Conservation (phyloP, 306 rosid genomes). For the Rubus idaeus region DNA sequence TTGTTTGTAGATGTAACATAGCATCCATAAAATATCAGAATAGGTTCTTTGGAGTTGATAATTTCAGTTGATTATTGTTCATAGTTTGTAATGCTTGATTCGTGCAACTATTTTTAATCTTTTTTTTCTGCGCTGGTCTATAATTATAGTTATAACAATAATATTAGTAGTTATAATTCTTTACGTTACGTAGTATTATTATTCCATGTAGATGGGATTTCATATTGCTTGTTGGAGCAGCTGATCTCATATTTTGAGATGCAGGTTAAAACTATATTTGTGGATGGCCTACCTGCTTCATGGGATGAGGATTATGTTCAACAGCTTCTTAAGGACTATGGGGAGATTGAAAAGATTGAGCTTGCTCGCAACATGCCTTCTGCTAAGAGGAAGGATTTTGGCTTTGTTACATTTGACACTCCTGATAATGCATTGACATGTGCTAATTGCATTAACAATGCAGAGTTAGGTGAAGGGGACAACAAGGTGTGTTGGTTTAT, state of each 20-base stretch:
- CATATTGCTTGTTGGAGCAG: conserved; percentile 14
- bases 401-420: conserved; percentile 87
- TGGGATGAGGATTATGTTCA: conserved; percentile 89
- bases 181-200: not conserved
- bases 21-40: not conserved
- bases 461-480: conserved; percentile 92
- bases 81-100: not conserved
- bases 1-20: not conserved
- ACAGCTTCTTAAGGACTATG: conserved; percentile 73
- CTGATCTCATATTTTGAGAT: conserved; percentile 35
- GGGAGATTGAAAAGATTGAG: conserved; percentile 76
- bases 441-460: conserved; percentile 81
- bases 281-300: conserved; percentile 88
- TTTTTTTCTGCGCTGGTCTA: not conserved
- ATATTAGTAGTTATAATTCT: not conserved
- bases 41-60: not conserved
- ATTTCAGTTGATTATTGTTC: not conserved
- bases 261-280: conserved; percentile 96
- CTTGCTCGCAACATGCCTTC: conserved; percentile 98
- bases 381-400: conserved; percentile 93
- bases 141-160: not conserved
- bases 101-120: not conserved
- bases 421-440: conserved; percentile 88
- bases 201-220: not conserved
- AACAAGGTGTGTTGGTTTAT: conserved; percentile 59